Percentiles rank a stretch among this genome's conserved stretches.
These are phyloP conservation scores for Carex cristatella DNA, from an alignment of 176 grass and related monocot species.

Conservation along the genomic window DNA sequence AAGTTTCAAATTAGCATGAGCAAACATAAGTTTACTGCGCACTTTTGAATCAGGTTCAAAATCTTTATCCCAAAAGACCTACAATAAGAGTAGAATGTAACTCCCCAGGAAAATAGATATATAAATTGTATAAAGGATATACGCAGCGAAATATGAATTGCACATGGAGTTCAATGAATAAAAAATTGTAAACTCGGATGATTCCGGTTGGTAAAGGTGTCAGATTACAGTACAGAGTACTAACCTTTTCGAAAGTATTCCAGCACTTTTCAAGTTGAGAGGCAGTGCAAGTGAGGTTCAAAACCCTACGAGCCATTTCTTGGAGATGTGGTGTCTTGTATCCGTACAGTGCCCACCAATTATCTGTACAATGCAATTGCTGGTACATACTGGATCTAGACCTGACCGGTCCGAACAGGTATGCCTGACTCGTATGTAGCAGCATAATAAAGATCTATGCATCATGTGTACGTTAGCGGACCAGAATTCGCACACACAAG, in stretches of 20 bases:
- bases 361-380: not conserved
- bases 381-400: not conserved
- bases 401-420: not conserved
- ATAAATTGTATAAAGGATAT: not conserved
- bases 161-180: not conserved
- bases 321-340: slow-evolving; percentile 6
- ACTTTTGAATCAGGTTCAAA: not conserved
- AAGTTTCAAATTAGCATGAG: not conserved
- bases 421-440: not conserved
- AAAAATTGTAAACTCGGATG: not conserved
- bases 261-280: not conserved
- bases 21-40: not conserved
- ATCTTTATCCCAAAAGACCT: not conserved
- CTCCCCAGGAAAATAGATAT: not conserved
- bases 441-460: not conserved
- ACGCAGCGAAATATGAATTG: not conserved
- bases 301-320: not conserved
- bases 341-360: not conserved
- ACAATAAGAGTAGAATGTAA: not conserved
- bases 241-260: slow-evolving; percentile 1
- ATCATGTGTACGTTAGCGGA: not conserved
- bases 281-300: not conserved
- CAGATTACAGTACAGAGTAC: not conserved
- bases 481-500: not conserved
- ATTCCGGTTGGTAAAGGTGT: not conserved